These are phyloP conservation scores for baker's yeast (Saccharomyces cerevisiae) DNA, from an alignment of 805 yeast genomes.

Conservation along the genomic window DNA sequence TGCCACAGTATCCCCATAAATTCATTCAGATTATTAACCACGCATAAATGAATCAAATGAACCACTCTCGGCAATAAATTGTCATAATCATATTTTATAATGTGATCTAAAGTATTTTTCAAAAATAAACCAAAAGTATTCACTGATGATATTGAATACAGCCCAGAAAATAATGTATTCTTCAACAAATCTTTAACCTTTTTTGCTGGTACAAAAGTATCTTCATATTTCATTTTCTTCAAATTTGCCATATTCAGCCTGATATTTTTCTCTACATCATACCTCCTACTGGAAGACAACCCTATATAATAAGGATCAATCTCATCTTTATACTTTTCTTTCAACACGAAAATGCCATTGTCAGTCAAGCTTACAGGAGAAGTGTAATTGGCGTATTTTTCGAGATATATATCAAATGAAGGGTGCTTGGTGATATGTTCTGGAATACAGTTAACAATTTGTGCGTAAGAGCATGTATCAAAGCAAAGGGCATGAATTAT, in stretches of 20 bases:
- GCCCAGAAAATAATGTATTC: slow-evolving; percentile 34
- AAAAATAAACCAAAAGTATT: slow-evolving; percentile 46
- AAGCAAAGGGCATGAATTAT: slow-evolving; percentile 80
- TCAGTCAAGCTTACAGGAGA: slow-evolving; percentile 54
- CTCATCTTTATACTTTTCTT: slow-evolving; percentile 41
- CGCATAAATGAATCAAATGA: slow-evolving; percentile 62
- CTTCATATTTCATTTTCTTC: slow-evolving; percentile 34
- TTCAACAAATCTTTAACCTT: slow-evolving; percentile 29
- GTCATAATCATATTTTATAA: slow-evolving; percentile 40
- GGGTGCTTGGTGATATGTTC: slow-evolving; percentile 70
- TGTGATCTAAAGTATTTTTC: slow-evolving; percentile 38
- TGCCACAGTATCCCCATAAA: slow-evolving; percentile 33
- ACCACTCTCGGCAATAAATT: slow-evolving; percentile 49
- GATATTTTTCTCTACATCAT: slow-evolving; percentile 65
- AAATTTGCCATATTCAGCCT: slow-evolving; percentile 42
- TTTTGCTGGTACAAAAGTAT: slow-evolving; percentile 52
- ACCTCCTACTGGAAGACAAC: slow-evolving; percentile 67
- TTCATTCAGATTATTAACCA: slow-evolving; percentile 34
- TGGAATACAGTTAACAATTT: slow-evolving; percentile 59
- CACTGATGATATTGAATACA: slow-evolving; percentile 48
- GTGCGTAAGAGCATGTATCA: slow-evolving; percentile 62
- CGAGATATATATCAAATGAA: slow-evolving; percentile 56
- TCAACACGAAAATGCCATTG: slow-evolving; percentile 59
- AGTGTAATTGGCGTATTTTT: slow-evolving; percentile 49
- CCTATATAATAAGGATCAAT: slow-evolving; percentile 82